Evolutionary conservation across 169 alveolate species (phyloP).

Genomic region (Besnoitia besnoiti): DNA sequence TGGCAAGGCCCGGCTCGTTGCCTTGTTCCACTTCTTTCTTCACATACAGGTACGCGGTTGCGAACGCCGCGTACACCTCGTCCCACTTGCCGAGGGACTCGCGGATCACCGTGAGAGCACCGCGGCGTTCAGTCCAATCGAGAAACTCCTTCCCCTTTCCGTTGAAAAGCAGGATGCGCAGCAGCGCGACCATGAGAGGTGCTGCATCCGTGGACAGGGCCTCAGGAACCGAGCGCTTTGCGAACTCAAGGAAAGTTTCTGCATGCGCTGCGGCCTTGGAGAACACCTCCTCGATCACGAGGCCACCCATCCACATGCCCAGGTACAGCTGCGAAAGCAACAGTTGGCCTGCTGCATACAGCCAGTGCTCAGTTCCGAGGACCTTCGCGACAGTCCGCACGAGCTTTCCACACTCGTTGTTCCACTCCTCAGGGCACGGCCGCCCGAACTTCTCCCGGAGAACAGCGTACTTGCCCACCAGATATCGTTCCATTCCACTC

Average conservation of each 20-base stretch:
- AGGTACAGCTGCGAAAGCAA: conserved; percentile 63
- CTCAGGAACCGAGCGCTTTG: conserved; percentile 20
- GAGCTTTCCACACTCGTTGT: conserved; percentile 43
- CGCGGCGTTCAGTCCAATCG: conserved; percentile 41
- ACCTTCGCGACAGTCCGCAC: conserved; percentile 53
- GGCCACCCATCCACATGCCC: conserved; percentile 67
- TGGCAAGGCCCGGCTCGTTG: conserved; percentile 45
- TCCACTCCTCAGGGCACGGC: conserved; percentile 60
- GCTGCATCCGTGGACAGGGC: conserved; percentile 64
- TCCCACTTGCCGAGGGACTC: conserved; percentile 62
- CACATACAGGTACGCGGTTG: conserved; percentile 47
- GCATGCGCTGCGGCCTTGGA: conserved; percentile 54
- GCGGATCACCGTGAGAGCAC: conserved; percentile 40
- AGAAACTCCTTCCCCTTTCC: conserved; percentile 50
- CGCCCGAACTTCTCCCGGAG: conserved; percentile 50
- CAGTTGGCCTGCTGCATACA: conserved; percentile 60
- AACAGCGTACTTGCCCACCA: conserved; percentile 40
- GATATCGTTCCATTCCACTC: conserved; percentile 48
- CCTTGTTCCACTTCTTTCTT: not conserved
- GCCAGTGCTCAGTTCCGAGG: conserved; percentile 62
- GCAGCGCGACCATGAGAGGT: conserved; percentile 55
- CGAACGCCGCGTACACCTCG: conserved; percentile 51
- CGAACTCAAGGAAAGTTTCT: conserved; percentile 17
- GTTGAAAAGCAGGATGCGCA: conserved; percentile 57
- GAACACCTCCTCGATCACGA: conserved; percentile 48